Base-by-base conservation (phyloP, 2,329 filamentous ascomycete genomes). In the Chrysosporium keratinophilum region DNA sequence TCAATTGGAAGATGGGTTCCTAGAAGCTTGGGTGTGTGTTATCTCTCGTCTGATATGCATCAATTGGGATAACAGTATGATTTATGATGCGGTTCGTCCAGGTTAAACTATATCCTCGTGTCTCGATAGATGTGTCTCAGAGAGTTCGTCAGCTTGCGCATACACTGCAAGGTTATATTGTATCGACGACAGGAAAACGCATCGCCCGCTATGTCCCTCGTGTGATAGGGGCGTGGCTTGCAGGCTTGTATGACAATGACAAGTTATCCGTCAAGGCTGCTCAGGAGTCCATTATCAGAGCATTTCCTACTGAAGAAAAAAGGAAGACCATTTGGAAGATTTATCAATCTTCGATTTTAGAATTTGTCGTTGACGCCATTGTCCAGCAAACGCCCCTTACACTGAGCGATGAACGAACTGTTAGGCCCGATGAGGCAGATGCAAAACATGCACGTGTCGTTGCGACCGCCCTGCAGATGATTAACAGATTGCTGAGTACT, bases 71-170 rank as follows among this genome's bases (percentile, higher is more conserved):
- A 65, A 61, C 72, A 72, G 69, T 71, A 68, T 66, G 17, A 19
- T 46, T 65, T 57, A 57, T 61, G 15, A 34, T 66, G 54, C 53
- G 57, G 34, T 58, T 60, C 60, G 58, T 55, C 55, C 70, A 94
- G 88, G 80, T 87, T 59, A 85, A 85, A 74, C 72, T 94, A 54
- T 98, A 95, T 66, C 88, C 93, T 50, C 85, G 90, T 56, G 80
- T 84, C 35, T 93, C 91, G 15, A 94, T 97, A 71, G 91, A 97
- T 68, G 88, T 87, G 66, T 83, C 87, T 45, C 85, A 89, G 47
- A 81, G 87, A 56, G 91, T 96, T 34, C 87, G 93, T 58, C 90
- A 96, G 69, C 79, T 93, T 42, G 81, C 90, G 15, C 91, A 97
- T 66, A 76, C 71, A 10, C 67, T 95, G 20, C 89, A 94, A 63